Percentiles rank a stretch among this genome's conserved stretches.
These are phyloP conservation scores for Talaromyces borbonicus DNA, from an alignment of 495 filamentous ascomycete species.

Conservation along the genomic window DNA sequence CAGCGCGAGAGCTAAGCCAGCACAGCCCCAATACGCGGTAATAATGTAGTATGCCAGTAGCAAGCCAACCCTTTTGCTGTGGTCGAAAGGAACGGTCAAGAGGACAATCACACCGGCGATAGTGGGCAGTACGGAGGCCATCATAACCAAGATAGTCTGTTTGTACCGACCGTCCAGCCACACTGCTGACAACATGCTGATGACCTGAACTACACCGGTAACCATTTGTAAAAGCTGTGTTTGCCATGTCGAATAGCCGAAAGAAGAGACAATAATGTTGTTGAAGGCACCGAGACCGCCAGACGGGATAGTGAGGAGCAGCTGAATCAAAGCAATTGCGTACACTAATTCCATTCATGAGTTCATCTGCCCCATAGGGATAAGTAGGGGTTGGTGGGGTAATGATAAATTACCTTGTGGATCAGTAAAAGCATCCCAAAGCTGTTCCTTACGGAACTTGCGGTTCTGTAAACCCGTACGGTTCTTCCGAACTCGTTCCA, in stretches of 20 bases:
- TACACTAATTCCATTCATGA: neutral
- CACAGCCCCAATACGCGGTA: constrained; percentile 32
- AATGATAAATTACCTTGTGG: constrained; percentile 20
- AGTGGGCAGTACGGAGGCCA: constrained; percentile 37
- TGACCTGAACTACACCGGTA: constrained; percentile 48
- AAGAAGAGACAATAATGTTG: constrained; percentile 34
- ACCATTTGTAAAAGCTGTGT: constrained; percentile 41
- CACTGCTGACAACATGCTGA: constrained; percentile 44
- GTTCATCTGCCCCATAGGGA: constrained; percentile 10
- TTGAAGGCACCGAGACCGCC: constrained; percentile 47
- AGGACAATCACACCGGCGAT: constrained; percentile 45
- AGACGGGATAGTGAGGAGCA: constrained; percentile 48
- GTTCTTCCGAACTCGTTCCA: constrained; percentile 37
- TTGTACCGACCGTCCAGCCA: constrained; percentile 45
- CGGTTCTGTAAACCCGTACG: constrained; percentile 45
- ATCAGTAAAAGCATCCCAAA: constrained; percentile 33
- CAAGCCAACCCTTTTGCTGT: constrained; percentile 22
- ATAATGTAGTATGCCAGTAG: constrained; percentile 42
- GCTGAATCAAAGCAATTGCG: constrained; percentile 34
- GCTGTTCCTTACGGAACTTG: constrained; percentile 37
- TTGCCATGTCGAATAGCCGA: constrained; percentile 17
- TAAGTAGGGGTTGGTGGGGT: neutral
- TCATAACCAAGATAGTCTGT: constrained; percentile 46
- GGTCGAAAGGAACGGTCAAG: constrained; percentile 32
- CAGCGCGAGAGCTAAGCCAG: constrained; percentile 38